Evolutionary conservation across 1,284 basidiomycete genomes (phyloP).

Genomic region (Cutaneotrichosporon spelunceum): DNA sequence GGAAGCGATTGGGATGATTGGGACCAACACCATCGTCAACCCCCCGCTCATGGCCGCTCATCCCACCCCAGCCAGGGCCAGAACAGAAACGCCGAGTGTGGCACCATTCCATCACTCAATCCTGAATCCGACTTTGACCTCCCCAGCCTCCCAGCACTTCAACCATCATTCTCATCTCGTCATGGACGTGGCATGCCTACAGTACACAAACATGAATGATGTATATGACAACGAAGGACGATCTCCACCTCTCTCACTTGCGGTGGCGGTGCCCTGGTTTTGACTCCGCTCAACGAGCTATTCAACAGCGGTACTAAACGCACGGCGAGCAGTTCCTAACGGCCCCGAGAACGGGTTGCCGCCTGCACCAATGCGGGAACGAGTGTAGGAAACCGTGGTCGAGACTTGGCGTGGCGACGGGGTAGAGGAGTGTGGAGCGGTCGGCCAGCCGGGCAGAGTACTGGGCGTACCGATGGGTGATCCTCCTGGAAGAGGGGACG

Average conservation of each 20-base stretch:
- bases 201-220: neutral
- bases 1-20: neutral
- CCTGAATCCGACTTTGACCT: neutral
- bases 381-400: conserved; percentile 4
- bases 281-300: neutral
- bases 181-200: neutral
- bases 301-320: conserved; percentile 13
- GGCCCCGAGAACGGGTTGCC: conserved; percentile 20
- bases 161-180: neutral
- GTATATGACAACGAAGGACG: conserved; percentile 9
- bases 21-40: neutral
- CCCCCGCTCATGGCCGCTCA: neutral
- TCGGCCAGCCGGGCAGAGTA: conserved; percentile 10
- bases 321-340: conserved; percentile 16
- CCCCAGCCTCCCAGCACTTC: neutral
- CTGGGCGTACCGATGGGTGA: neutral
- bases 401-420: conserved; percentile 9
- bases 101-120: neutral
- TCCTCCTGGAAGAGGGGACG: conserved; percentile 1
- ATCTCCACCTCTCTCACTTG: neutral
- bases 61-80: neutral
- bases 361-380: conserved; percentile 6
- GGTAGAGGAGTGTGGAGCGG: neutral
- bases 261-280: neutral
- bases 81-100: conserved; percentile 11